A percentile compares a stretch with the other conserved stretches of the same genome.
These are phyloP conservation scores for Ophiostoma angusticollis DNA, from an alignment of 2,329 filamentous ascomycete genomes.

Conservation along the genomic window DNA sequence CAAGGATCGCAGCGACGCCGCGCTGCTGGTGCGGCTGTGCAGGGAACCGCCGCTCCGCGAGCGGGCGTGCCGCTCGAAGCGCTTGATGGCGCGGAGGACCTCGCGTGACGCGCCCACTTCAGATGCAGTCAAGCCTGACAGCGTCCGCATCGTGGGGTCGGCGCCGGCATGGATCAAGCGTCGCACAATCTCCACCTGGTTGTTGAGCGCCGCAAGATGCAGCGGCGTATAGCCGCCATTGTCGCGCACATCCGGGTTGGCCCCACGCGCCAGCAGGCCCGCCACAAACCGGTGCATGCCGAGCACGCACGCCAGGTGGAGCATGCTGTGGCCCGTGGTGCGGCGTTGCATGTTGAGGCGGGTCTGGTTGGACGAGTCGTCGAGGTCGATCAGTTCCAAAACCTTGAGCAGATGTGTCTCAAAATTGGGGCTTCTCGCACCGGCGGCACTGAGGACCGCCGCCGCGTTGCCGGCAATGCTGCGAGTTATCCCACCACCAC, in stretches of 20 bases:
- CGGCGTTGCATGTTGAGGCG: conserved; percentile 50
- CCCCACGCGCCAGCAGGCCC: conserved; percentile 64
- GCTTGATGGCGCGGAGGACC: conserved; percentile 50
- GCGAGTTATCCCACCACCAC: conserved; percentile 27
- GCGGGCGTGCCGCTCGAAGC: conserved; percentile 47
- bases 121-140: conserved; percentile 56
- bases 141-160: conserved; percentile 55
- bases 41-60: conserved; percentile 53
- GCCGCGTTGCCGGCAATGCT: conserved; percentile 27
- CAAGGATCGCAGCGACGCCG: conserved; percentile 51
- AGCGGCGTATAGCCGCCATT: conserved; percentile 70
- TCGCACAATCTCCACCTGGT: conserved; percentile 62
- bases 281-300: conserved; percentile 66
- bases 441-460: conserved; percentile 13
- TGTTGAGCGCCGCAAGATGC: conserved; percentile 67
- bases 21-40: conserved; percentile 52
- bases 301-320: conserved; percentile 65
- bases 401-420: conserved; percentile 59
- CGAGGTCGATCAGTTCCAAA: conserved; percentile 66
- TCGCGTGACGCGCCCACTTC: conserved; percentile 57
- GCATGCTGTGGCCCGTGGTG: conserved; percentile 63
- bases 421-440: conserved; percentile 32
- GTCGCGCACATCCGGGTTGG: conserved; percentile 61
- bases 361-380: conserved; percentile 56
- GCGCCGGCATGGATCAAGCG: conserved; percentile 62